Evolutionary conservation across 179 eudicot genomes (phyloP), one percentile per base, ranked within the genome.

Genomic region (Gypsophila paniculata): DNA sequence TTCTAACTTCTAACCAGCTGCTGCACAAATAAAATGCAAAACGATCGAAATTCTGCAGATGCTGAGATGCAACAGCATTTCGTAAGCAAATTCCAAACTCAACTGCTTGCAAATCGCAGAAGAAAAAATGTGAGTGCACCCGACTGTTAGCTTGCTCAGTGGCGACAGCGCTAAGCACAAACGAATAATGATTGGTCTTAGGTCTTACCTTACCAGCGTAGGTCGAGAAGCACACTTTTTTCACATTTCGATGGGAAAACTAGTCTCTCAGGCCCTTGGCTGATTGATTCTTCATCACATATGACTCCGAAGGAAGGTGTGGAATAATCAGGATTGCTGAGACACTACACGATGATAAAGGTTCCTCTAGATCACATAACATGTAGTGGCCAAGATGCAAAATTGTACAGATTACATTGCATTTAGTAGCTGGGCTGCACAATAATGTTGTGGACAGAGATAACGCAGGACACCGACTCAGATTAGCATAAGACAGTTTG

Each of bases 61-160:
- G 65, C 42, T 8, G 34, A 29, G 34, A 29, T 29, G 34, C 34
- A 29, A 29, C 44, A 61, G 44, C 29, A 15, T n/a, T 25, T 32
- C 65, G 15, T 44, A 34, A 36, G 66, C 66, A 62, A n/a, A 32
- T 61, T 62, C 66, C 46, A 15, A 34, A 34, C 17, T 42, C 17
- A 38, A 62, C n/a, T 17, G 6, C 13, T 17, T 12, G 12, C 64
- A 60, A 26, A 26, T 25, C 14, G 39, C 64, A 1, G 64, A 29
- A 15, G 12, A 26, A 60, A 60, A 14, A 29, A 29, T 29, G 34
- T 29, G 34, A 29, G 4, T 4, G 34, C 34, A 4, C 34, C 34
- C 4, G 34, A 29, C 34, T 29, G 34, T 29, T 29, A 1, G 34
- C 34, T 29, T 29, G 34, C 34, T 29, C 34, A 29, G 34, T 29